Evolutionary conservation across 2,329 filamentous ascomycete genomes (phyloP), one percentile per base, ranked within the genome.

Genomic region (Pezicula radicicola): DNA sequence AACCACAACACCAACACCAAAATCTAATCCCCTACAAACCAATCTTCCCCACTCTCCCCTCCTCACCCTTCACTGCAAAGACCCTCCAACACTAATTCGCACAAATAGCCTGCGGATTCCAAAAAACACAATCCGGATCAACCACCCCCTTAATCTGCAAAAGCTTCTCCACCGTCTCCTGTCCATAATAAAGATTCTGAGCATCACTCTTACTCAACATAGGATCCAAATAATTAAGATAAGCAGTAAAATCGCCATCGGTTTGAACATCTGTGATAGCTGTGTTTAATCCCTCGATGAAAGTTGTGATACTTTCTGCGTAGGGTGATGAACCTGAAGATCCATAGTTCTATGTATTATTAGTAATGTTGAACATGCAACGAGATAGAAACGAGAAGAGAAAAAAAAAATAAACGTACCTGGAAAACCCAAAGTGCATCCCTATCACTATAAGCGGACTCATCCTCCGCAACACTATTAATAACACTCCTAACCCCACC

Each of bases 161-260:
- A 41, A 62, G 46, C 16, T 46, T 52, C 47, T 54, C 52, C 39
- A 57, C 62, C 41, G 61, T 58, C 8, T 27, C 30, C 6, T 42
- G 28, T n/a, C 60, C 60, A 54, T 62, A 63, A 48, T 64, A 63
- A 47, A 50, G n/a, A 18, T 43, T 30, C 6, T 53, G 54, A 2
- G 60, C 62, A 15, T 45, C 25, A 6, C 16, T 7, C 1, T 56
- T 40, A 3, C 19, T 50, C 35, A 62, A 42, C 25, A 52, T 43
- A 1, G 61, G 55, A 46, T 64, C 62, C 10, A 63, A 43, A 48
- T 63, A 64, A 48, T 64, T 64, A 3, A 60, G 39, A 50, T 63
- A 64, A 2, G 30, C 56, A 3, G 30, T 48, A 39, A 65, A 63
- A 25, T 64, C 54, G 3, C 62, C 63, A 45, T 59, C 57, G 0